Base-by-base conservation (phyloP, 2,329 filamentous ascomycete genomes). In the Beauveria brongniartii region DNA sequence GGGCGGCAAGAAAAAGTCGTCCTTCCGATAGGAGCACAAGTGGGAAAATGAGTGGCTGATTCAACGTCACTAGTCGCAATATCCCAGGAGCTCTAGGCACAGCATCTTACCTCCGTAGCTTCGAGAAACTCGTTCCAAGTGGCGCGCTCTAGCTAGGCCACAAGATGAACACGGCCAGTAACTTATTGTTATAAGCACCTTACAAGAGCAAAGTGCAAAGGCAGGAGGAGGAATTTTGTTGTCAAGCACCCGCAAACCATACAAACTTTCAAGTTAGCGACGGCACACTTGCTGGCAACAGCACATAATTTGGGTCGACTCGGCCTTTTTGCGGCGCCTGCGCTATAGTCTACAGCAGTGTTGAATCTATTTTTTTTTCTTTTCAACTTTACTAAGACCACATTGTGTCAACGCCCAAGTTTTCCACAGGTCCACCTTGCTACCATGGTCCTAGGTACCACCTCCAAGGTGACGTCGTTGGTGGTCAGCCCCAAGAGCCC, bases 381-480 rank as follows among this genome's bases (percentile, higher is more conserved):
- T 4, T 37, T 14, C 34, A 37, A 16, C 10, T 37, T 37, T 16
- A 16, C 16, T 30, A 53, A 53, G 26, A 14, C 28, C 18, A 22
- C 51, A 54, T 26, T 10, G 9, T 16, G 20, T 24, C 34, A 18
- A 41, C 22, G 10, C 30, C 51, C 6, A 41, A 40, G 5, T 10
- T 8, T 41, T 28, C 22, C 20, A 26, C 34, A n/a, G 16, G 10
- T 41, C 20, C 22, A 26, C 20, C 16, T 16, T 30, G 5, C 9
- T 51, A 34, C 30, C 12, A 34, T 12, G 5, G 30, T 34, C 4
- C 30, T 34, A 44, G 22, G 22, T 55, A 55, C 16, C 18, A 50
- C 55, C 55, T 51, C 18, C 8, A 30, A 55, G 24, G 55, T 58
- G 46, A 58, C 46, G 55, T 59, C 47, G 47, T 50, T 51, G 22